Evolutionary conservation across 495 filamentous ascomycete species (phyloP), one percentile per base, ranked within the genome.

Genomic region (Chlorociboria aeruginascens): DNA sequence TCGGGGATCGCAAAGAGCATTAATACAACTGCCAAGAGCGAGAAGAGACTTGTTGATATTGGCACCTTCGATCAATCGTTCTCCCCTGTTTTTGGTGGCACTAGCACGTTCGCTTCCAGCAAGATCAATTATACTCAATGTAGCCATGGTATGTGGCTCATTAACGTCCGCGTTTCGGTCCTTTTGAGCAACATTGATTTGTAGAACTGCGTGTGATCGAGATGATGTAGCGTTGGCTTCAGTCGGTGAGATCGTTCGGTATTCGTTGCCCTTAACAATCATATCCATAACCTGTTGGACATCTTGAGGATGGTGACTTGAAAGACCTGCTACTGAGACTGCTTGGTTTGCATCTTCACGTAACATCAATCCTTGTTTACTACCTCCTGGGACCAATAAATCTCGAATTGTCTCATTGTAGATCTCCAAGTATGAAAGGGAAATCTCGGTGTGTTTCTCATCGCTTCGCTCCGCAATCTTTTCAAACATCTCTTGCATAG

Each of bases 341-440:
- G 85, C 81, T 63, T 95, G 87, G 63, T 97, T 86, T 10, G 80
- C 79, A 65, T 99, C 92, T 67, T 99, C 92, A 31, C 92, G 85
- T 13, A 99, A 76, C 81, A 93, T 94, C 55, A 99, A 64, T 12
- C 86, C 85, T 50, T 78, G 75, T 63, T 95, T 97, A 62, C 81
- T 84, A 31, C 83, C 86, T 25, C 86, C 85, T 4, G 86, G 83
- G 14, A 94, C 82, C 9, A 99, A 75, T 55, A 99, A 67, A 64
- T 99, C 92, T 35, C 92, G 84, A 51, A 99, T 99, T 0, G 90
- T 97, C 65, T 99, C 92, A 60, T 99, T 99, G 70, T 99, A 99
- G 40, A 99, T 99, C 61, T 99, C 92, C 12, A 99, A 76, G 63
- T 97, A 99, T 0, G 89, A 96, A 9, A 99, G 79, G 0, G 89